phyloP scores from a whole-genome alignment of 495 filamentous ascomycete genomes.

The Penicillium coprophilum region DNA sequence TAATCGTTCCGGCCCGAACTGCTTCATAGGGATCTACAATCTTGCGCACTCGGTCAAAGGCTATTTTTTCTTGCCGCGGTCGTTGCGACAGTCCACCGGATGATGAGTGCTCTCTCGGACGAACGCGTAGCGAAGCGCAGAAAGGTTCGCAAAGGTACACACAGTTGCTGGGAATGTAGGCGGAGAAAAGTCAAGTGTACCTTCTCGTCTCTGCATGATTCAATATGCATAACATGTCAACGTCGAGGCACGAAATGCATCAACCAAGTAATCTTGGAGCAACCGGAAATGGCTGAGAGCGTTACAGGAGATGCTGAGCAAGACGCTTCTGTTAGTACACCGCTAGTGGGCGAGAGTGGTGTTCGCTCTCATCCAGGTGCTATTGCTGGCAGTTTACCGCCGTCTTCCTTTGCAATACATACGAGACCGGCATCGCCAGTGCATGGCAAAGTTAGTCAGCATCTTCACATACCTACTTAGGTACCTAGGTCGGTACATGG shows the following conservation, averaged over 20 bases:
- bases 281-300: slow-evolving; percentile 9
- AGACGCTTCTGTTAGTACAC: neutral
- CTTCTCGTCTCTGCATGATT: slow-evolving; percentile 28
- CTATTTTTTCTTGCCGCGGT: neutral
- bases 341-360: neutral
- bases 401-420: neutral
- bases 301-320: slow-evolving; percentile 27
- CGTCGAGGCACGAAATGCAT: slow-evolving; percentile 38
- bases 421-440: neutral
- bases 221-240: slow-evolving; percentile 42
- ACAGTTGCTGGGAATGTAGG: slow-evolving; percentile 44
- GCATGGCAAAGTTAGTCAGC: slow-evolving; percentile 1
- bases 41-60: neutral
- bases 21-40: neutral
- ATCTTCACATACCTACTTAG: neutral
- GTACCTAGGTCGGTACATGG: no score
- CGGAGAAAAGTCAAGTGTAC: slow-evolving; percentile 39
- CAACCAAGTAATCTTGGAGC: slow-evolving; percentile 39
- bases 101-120: slow-evolving; percentile 3
- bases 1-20: neutral
- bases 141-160: slow-evolving; percentile 41
- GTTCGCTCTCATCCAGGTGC: neutral
- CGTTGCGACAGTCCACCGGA: neutral
- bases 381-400: neutral
- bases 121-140: slow-evolving; percentile 23